Base-by-base conservation (phyloP, 2,329 filamentous ascomycete genomes). In the Ramularia collo-cygni region DNA sequence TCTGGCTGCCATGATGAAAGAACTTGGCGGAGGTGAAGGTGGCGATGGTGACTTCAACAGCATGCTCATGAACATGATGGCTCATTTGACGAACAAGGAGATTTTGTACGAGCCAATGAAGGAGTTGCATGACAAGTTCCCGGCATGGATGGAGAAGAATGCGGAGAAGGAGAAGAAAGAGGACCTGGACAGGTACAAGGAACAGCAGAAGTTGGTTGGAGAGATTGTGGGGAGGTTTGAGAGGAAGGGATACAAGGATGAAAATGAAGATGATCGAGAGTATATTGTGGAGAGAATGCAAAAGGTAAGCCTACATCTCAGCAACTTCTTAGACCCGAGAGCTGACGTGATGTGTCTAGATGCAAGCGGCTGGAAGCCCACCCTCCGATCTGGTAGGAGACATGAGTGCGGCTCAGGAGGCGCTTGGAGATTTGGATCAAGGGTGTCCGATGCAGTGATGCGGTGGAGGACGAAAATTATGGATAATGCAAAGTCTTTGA, bases 31-130 rank as follows among this genome's bases (percentile, higher is more conserved):
- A 3, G 71, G 63, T 0, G 81, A 76, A 18, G 70, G 55, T 2
- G 67, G 69, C 44, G 87, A 95, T 41, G 88, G 92, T 54, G 88
- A 94, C 53, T 85, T 96, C 56, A 88, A 86, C 42, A 90, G 94
- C 67, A 87, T 96, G 79, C 76, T 98, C 44, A 79, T 94, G 74
- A 85, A 85, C 38, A 95, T 96, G 87, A 96, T 98, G 90, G 87
- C 96, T 67, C 89, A 98, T 64, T 74, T 98, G 48, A 96, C 92
- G 3, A 95, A 94, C 64, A 96, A 95, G 70, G 92, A 96, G 53
- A 95, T 98, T 48, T 67, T 98, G 36, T 96, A 96, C 61, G 90
- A 98, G 67, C 92, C 92, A 2, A 95, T 98, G 88, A 95, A 95
- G 69, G 92, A 98, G 66, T 70, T 98, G 34, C 70, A 94, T 62